Evolutionary conservation across 1,139 yeast species (phyloP), one percentile per base, ranked within the genome.

Genomic region (Kodamaea alishanica): DNA sequence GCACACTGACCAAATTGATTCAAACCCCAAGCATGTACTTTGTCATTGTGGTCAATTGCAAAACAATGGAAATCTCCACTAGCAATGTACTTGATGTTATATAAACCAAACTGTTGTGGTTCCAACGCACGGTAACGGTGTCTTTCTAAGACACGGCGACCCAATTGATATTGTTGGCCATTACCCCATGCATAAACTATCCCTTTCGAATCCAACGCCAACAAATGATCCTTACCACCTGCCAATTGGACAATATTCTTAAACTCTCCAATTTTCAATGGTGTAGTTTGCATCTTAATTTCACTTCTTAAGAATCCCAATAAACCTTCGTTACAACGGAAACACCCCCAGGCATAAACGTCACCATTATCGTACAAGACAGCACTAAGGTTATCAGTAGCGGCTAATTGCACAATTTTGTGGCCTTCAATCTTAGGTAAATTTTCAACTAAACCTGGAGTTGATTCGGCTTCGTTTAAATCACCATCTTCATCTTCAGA

Each of bases 1-100:
- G 96, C 97, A 70, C 97, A 88, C 65, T 92, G 98, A 12, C 98
- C 97, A 57, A 80, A 92, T 61, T 92, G 96, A 59, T 92, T 94
- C 51, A 92, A 73, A 5, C 99, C 99, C 98, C 98, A 92, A 2
- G 92, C 76, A 49, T 74, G 76, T 1, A 92, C 87, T 30, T 75
- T 73, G 36, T 84, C 88, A 28, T 80, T 75, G 26, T 73, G 71
- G 47, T 85, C 86, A 47, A 92, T 77, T 6, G 98, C 99, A 70
- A 92, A 90, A 49, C 96, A 85, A 58, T 90, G 97, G 65, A 84
- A 92, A 55, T 92, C 97, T 39, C 99, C 99, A 48, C 92, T 81
- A 5, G 96, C 92, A 51, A 92, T 79, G 55, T 77, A 81, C 52
- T 78, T 84, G 50, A 90, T 77, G 49, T 86, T 80, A 52, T 79